Conservation (phyloP, 2,329 filamentous ascomycete genomes). For the Cladophialophora exuberans region DNA sequence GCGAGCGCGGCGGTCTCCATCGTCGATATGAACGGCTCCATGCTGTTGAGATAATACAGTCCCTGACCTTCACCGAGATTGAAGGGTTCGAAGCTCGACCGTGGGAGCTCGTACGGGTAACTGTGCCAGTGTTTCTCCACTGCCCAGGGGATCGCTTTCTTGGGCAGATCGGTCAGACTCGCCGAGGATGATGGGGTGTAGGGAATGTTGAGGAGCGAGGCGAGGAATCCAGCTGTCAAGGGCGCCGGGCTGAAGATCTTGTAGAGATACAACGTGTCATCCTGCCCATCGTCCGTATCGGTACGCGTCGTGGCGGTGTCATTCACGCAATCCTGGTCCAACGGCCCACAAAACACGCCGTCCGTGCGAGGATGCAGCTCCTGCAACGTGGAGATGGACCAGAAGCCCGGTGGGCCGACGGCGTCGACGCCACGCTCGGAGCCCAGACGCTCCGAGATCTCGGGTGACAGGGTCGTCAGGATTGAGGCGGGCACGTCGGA, state of each 20-base stretch:
- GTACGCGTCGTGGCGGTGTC: no score
- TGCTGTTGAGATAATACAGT: constrained; percentile 60
- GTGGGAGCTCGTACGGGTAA: constrained; percentile 83
- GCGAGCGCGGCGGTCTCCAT: constrained; percentile 97
- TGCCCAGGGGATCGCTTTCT: constrained; percentile 70
- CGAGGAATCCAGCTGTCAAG: constrained; percentile 52
- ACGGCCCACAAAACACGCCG: constrained; percentile 29
- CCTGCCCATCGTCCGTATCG: neutral
- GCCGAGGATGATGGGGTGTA: constrained; percentile 28
- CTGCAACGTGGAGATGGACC: constrained; percentile 77
- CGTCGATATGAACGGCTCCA: constrained; percentile 92
- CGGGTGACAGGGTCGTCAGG: constrained; percentile 75
- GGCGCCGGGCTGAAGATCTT: constrained; percentile 66
- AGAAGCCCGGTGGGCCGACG: constrained; percentile 77
- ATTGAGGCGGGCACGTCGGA: constrained; percentile 70
- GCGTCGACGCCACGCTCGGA: constrained; percentile 52
- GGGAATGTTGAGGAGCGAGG: constrained; percentile 51
- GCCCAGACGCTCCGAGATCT: constrained; percentile 50
- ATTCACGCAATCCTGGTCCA: constrained; percentile 1
- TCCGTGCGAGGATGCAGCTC: constrained; percentile 59
- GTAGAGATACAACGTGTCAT: constrained; percentile 56
- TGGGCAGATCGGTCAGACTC: constrained; percentile 34
- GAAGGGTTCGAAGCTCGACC: constrained; percentile 84
- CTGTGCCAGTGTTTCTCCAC: constrained; percentile 77
- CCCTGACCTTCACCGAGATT: constrained; percentile 38